Percentiles rank a stretch among this genome's conserved stretches.
Evolutionary conservation across 768 basidiomycete genomes (phyloP).

Genomic region (Lactifluus pinguis): DNA sequence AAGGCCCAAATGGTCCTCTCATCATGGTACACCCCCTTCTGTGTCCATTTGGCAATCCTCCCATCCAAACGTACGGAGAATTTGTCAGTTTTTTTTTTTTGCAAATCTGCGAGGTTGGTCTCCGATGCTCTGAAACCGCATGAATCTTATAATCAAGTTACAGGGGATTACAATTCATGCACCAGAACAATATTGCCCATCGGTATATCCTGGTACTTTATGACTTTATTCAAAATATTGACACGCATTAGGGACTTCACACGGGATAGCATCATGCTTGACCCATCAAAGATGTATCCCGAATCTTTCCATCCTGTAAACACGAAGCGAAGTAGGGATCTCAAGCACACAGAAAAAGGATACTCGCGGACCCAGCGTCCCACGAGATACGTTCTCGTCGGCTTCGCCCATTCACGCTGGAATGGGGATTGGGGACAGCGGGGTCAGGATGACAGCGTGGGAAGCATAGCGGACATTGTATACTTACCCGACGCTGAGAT

Average conservation of each 20-base stretch:
- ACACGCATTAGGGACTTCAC: neutral
- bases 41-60: constrained; percentile 21
- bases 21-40: constrained; percentile 24
- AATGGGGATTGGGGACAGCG: no score
- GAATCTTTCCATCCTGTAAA: constrained; percentile 24
- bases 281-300: constrained; percentile 23
- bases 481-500: no score
- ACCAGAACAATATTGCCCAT: constrained; percentile 21
- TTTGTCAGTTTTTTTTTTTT: constrained; percentile 20
- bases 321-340: constrained; percentile 17
- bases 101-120: constrained; percentile 20
- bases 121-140: constrained; percentile 1
- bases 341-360: constrained; percentile 18
- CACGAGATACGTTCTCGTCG: constrained; percentile 29
- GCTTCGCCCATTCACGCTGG: constrained; percentile 31
- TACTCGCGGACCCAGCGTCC: constrained; percentile 26
- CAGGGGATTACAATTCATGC: constrained; percentile 21
- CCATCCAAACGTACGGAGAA: constrained; percentile 20
- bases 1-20: neutral
- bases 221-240: neutral
- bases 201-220: constrained; percentile 23
- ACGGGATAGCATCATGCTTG: constrained; percentile 22
- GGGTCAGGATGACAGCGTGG: no score
- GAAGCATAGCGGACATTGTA: no score
- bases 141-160: constrained; percentile 5